A percentile compares a stretch with the other conserved stretches of the same genome.
Evolutionary conservation across 2,329 filamentous ascomycete genomes (phyloP).

Genomic region (Cladophialophora psammophila): DNA sequence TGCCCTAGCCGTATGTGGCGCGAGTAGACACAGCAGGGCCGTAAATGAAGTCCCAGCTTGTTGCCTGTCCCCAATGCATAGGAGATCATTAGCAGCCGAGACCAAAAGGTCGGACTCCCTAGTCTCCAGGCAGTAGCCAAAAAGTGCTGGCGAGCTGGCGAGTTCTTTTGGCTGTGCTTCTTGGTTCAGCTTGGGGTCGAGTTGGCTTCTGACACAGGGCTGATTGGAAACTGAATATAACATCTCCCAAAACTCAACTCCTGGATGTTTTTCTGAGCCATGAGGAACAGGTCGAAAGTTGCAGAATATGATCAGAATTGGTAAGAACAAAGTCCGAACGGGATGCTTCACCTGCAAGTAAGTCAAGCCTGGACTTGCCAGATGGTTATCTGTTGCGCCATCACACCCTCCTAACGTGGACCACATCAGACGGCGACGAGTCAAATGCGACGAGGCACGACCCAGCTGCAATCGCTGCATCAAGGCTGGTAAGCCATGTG

Average conservation of each 20-base stretch:
- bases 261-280: background rate
- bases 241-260: background rate
- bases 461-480: slow-evolving; percentile 42
- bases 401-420: background rate
- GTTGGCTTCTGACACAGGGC: background rate
- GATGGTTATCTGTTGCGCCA: background rate
- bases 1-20: background rate
- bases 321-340: slow-evolving; percentile 34
- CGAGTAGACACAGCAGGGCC: background rate
- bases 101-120: background rate
- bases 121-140: slow-evolving; percentile 18
- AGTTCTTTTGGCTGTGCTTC: background rate
- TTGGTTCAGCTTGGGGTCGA: background rate
- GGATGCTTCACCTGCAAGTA: slow-evolving; percentile 39
- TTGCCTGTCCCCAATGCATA: background rate
- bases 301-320: slow-evolving; percentile 32
- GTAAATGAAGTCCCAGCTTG: background rate
- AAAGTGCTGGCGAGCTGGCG: background rate
- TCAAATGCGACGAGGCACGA: slow-evolving; percentile 44
- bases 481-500: slow-evolving; percentile 43
- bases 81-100: background rate
- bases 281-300: background rate
- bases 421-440: slow-evolving; percentile 25
- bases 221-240: slow-evolving; percentile 1
- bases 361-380: slow-evolving; percentile 3